Conservation (phyloP, 202 grass and related monocot species). For the Zizania palustris region DNA sequence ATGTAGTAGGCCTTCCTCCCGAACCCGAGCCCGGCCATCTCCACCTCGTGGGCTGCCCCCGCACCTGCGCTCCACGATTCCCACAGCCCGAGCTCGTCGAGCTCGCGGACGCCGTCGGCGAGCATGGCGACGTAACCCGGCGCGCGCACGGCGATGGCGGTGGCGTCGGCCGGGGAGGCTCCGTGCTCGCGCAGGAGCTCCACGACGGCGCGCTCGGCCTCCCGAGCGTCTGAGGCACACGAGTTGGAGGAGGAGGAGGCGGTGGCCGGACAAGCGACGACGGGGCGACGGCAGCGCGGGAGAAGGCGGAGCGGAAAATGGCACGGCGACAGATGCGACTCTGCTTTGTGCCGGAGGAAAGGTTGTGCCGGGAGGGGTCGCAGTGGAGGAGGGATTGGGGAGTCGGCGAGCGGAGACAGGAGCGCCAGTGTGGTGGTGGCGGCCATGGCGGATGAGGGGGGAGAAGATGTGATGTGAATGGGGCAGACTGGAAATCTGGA, state of each 20-base stretch:
- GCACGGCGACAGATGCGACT: not conserved
- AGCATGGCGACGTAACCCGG: conserved; percentile 73
- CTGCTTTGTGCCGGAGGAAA: not conserved
- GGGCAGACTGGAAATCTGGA: not conserved
- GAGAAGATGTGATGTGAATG: conserved; percentile 1
- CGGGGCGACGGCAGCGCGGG: not conserved
- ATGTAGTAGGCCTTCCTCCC: conserved; percentile 83
- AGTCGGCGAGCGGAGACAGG: not conserved
- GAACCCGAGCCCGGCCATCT: conserved; percentile 60
- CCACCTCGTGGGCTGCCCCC: conserved; percentile 29
- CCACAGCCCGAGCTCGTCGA: conserved; percentile 76
- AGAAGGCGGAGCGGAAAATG: not conserved
- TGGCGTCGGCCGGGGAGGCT: conserved; percentile 54
- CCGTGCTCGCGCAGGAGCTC: conserved; percentile 63
- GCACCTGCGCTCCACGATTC: conserved; percentile 62
- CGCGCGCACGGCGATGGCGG: conserved; percentile 50
- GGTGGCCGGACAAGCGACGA: not conserved
- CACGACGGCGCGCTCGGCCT: conserved; percentile 52
- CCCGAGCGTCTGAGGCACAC: not conserved
- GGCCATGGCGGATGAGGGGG: conserved; percentile 17
- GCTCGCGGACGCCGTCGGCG: conserved; percentile 61
- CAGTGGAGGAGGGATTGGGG: not conserved
- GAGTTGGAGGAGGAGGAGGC: not conserved
- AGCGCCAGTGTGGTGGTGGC: not conserved
- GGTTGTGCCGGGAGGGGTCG: not conserved